Conservation (phyloP, 495 filamentous ascomycete species). For the Staphylotrichum tortipilum region DNA sequence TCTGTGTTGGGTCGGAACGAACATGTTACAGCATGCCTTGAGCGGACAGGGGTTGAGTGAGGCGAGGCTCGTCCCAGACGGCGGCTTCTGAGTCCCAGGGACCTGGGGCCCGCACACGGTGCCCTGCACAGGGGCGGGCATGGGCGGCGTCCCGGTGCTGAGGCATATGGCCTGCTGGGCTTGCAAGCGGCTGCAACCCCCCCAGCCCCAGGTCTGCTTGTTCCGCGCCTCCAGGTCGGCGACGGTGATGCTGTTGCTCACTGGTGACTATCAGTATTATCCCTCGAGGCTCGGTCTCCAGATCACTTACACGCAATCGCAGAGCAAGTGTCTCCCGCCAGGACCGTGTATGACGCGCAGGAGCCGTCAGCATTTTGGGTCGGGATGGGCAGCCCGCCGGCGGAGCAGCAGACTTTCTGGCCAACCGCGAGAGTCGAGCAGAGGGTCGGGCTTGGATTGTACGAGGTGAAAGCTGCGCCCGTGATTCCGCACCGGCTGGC, state of each 20-base stretch:
- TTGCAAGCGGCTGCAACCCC: conserved; percentile 26
- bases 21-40: conserved; percentile 28
- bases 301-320: too few species aligned
- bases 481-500: conserved; percentile 28
- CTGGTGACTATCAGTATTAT: too few species aligned
- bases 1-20: too few species aligned
- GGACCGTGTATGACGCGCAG: conserved; percentile 21
- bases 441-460: conserved; percentile 25
- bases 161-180: conserved; percentile 28
- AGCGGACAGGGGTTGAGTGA: conserved; percentile 27
- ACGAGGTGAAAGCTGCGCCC: conserved; percentile 23
- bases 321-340: conserved; percentile 23
- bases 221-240: conserved; percentile 28
- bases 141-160: conserved; percentile 30
- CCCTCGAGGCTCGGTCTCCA: too few species aligned
- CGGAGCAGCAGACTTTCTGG: conserved; percentile 13
- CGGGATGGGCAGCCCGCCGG: conserved; percentile 11
- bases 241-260: conserved; percentile 15
- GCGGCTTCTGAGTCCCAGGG: conserved; percentile 3
- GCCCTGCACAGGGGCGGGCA: conserved; percentile 24
- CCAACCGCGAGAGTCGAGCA: conserved; percentile 22
- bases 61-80: conserved; percentile 7
- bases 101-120: conserved; percentile 33
- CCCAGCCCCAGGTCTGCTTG: conserved; percentile 35
- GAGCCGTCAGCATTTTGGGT: conserved; percentile 27